phyloP scores from a whole-genome alignment of 2,329 filamentous ascomycete species.

The Monosporascus sp. region DNA sequence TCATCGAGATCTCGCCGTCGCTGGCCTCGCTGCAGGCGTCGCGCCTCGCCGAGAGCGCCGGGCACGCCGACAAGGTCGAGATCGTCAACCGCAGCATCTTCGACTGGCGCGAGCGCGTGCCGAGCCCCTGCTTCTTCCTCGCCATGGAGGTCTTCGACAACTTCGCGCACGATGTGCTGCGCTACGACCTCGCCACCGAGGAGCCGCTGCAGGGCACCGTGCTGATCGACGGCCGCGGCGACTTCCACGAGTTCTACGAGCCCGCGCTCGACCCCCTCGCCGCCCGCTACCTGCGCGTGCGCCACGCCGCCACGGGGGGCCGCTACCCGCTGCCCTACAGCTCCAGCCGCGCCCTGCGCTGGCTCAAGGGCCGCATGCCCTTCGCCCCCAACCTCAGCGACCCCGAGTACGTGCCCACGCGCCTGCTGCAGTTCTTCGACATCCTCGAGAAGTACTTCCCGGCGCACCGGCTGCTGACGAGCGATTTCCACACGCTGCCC shows the following conservation, averaged over 20 bases:
- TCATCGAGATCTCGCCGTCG: slow-evolving; percentile 88
- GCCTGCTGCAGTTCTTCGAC: slow-evolving; percentile 95
- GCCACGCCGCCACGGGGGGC: slow-evolving; percentile 66
- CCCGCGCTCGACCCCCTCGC: slow-evolving; percentile 76
- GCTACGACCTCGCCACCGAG: slow-evolving; percentile 79
- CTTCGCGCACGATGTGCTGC: slow-evolving; percentile 89
- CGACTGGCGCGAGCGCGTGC: slow-evolving; percentile 84
- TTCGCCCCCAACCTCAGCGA: slow-evolving; percentile 70
- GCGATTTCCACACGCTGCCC: slow-evolving; percentile 84
- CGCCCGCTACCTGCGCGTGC: slow-evolving; percentile 75
- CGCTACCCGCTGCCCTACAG: slow-evolving; percentile 59
- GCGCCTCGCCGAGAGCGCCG: slow-evolving; percentile 65
- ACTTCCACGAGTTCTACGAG: slow-evolving; percentile 93
- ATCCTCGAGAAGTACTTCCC: slow-evolving; percentile 85
- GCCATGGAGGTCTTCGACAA: slow-evolving; percentile 99
- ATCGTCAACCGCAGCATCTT: slow-evolving; percentile 95
- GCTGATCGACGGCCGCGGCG: slow-evolving; percentile 75
- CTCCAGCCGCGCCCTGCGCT: slow-evolving; percentile 49
- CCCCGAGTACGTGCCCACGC: slow-evolving; percentile 91
- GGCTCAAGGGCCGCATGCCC: slow-evolving; percentile 59
- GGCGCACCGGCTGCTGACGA: slow-evolving; percentile 78
- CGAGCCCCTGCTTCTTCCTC: slow-evolving; percentile 92
- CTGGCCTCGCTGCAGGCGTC: slow-evolving; percentile 73
- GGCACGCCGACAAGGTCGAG: slow-evolving; percentile 80
- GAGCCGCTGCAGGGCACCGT: slow-evolving; percentile 83